A percentile compares a stretch with the other conserved stretches of the same genome.
These are phyloP conservation scores for Anaeramoeba flamelloides DNA, from an alignment of 78 protist genomes.

Conservation along the genomic window DNA sequence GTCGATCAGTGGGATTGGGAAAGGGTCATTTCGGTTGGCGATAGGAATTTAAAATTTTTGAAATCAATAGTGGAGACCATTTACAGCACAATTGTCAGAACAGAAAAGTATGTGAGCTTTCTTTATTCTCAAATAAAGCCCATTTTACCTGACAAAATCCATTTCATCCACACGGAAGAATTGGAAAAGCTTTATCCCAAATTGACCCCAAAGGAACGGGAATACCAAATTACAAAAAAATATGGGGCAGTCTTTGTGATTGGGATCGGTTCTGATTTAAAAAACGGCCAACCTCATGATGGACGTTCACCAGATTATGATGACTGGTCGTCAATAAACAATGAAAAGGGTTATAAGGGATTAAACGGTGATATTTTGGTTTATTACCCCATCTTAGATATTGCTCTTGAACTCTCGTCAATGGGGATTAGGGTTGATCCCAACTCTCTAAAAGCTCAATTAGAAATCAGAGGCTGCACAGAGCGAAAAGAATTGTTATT, in stretches of 20 bases:
- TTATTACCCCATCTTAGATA: not conserved
- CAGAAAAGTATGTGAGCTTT: slow-evolving; percentile 5
- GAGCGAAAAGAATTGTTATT: not conserved
- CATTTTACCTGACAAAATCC: slow-evolving; percentile 2
- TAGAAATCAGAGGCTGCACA: not conserved
- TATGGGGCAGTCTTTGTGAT: slow-evolving; percentile 18
- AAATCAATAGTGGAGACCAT: slow-evolving; percentile 7
- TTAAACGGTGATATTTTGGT: slow-evolving; percentile 15
- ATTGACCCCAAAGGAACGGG: slow-evolving; percentile 17
- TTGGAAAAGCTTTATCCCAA: not conserved
- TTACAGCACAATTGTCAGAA: slow-evolving; percentile 4
- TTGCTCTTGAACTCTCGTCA: slow-evolving; percentile 12
- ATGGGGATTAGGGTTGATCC: slow-evolving; percentile 19
- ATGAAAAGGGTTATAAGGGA: not conserved
- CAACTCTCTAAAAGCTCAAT: not conserved
- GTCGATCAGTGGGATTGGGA: slow-evolving; percentile 24
- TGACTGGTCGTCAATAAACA: slow-evolving; percentile 11
- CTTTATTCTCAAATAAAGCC: not conserved
- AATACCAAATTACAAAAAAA: slow-evolving; percentile 1
- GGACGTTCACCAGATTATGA: slow-evolving; percentile 12
- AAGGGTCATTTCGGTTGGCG: not conserved
- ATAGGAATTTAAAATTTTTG: not conserved
- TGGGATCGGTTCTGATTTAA: slow-evolving; percentile 3
- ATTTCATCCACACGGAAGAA: slow-evolving; percentile 5
- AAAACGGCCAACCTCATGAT: slow-evolving; percentile 7